Evolutionary conservation across 345 rosid genomes (phyloP).

Genomic region (Syzygium oleosum): DNA sequence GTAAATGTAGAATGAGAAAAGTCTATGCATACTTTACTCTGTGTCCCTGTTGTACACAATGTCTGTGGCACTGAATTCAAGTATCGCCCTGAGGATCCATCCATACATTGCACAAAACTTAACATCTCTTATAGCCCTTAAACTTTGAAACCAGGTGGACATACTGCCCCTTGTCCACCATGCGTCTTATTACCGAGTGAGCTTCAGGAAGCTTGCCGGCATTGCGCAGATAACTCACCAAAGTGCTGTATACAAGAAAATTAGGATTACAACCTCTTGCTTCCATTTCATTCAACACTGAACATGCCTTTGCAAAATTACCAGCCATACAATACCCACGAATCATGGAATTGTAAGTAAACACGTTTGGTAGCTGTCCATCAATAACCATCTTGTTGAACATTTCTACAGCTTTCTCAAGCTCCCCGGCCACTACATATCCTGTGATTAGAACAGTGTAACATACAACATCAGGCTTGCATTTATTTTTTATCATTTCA

Average conservation of each 20-base stretch:
- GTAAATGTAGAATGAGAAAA: background rate
- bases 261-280: constrained; percentile 77
- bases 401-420: constrained; percentile 59
- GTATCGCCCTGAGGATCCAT: constrained; percentile 4
- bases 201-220: constrained; percentile 79
- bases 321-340: constrained; percentile 72
- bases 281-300: constrained; percentile 78
- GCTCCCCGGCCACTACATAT: constrained; percentile 49
- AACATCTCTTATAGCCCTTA: constrained; percentile 33
- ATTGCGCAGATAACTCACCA: constrained; percentile 56
- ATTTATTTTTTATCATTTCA: constrained; percentile 59
- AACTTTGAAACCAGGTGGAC: constrained; percentile 49
- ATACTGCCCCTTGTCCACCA: constrained; percentile 69
- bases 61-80: background rate
- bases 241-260: constrained; percentile 75
- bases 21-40: background rate
- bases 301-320: constrained; percentile 60
- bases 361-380: constrained; percentile 75
- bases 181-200: constrained; percentile 49
- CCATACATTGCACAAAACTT: background rate
- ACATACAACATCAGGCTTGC: constrained; percentile 72
- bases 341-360: constrained; percentile 83
- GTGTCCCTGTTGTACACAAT: background rate
- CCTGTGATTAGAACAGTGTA: constrained; percentile 86
- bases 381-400: constrained; percentile 51